Base-by-base conservation (phyloP, 768 basidiomycete species). In the Lentinula sp. region DNA sequence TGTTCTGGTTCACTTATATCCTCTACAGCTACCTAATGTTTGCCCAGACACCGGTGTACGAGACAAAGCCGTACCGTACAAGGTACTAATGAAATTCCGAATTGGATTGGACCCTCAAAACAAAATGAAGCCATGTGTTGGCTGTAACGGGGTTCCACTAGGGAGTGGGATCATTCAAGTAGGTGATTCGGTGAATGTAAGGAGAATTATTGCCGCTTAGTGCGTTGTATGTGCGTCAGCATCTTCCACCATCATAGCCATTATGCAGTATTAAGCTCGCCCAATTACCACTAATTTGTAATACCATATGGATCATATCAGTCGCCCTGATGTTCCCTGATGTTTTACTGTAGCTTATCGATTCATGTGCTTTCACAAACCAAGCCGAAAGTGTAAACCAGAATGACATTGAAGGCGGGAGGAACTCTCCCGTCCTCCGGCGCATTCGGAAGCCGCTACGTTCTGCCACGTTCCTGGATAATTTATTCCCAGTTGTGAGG, bases 61-160 rank as follows among this genome's bases (percentile, higher is more conserved):
- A 18, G 90, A 93, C 66, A 78, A 77, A 15, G 87, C 88, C 0
- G 89, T 92, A 4, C 90, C 90, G 4, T 90, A 76, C 73, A 90
- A 92, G 72, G 81, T 85, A 6, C 68, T 91, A 9, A 85, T 85
- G 82, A 90, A 87, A 74, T 86, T 88, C 70, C 82, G 90, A 41
- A 81, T 70, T 35, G 84, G 85, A 16, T 59, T 87, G 55, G 83
- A 88, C 68, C 80, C 81, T 0, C 67, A 61, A 20, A 65, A 75
- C 1, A 77, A 76, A 62, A 71, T 75, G 72, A 79, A 78, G 64
- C 77, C 89, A 1, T 91, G 87, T 66, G 76, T 92, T 39, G 90
- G 89, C 3, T 82, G 81, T 66, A 88, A 91, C 67, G 87, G 76
- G 0, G 78, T 86, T 18, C 78, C 84, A 10, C 69, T 69, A 5